These are phyloP conservation scores for Raffaelea arxii DNA, from an alignment of 2,329 filamentous ascomycete genomes.

Conservation along the genomic window DNA sequence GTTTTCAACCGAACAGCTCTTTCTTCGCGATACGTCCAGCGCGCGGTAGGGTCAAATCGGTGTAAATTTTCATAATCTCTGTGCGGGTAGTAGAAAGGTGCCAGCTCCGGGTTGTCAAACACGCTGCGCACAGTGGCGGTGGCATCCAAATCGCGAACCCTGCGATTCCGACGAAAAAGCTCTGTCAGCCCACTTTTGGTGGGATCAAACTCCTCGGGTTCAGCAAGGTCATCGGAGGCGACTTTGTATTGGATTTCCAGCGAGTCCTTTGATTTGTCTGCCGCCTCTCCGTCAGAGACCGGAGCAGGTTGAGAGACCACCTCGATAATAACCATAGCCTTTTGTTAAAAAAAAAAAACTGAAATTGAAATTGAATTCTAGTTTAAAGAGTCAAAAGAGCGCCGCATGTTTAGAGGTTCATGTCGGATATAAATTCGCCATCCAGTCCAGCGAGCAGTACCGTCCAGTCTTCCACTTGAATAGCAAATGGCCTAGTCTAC, in stretches of 20 bases:
- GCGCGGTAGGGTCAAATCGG: constrained; percentile 41
- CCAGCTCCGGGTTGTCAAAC: constrained; percentile 3
- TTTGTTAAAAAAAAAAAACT: too few species aligned
- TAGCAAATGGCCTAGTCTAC: too few species aligned
- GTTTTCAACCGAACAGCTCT: constrained; percentile 27
- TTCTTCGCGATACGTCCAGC: constrained; percentile 30
- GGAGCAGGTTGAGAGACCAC: too few species aligned
- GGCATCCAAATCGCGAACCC: background rate
- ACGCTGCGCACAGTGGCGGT: constrained; percentile 6
- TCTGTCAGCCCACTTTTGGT: background rate
- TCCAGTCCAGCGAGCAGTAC: too few species aligned
- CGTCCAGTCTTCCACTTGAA: too few species aligned
- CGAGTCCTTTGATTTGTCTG: background rate
- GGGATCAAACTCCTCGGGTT: background rate
- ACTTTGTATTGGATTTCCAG: background rate
- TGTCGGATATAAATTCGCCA: too few species aligned
- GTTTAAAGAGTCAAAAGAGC: too few species aligned
- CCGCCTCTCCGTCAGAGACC: too few species aligned
- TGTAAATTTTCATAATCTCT: constrained; percentile 40
- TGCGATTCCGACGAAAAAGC: background rate
- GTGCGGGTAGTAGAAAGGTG: constrained; percentile 3
- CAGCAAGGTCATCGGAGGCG: constrained; percentile 1
- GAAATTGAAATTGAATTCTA: too few species aligned
- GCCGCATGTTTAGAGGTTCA: too few species aligned
- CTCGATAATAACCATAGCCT: too few species aligned